phyloP scores from a whole-genome alignment of 371 early-diverging fungal species.

The Paraphysoderma sedebokerense region DNA sequence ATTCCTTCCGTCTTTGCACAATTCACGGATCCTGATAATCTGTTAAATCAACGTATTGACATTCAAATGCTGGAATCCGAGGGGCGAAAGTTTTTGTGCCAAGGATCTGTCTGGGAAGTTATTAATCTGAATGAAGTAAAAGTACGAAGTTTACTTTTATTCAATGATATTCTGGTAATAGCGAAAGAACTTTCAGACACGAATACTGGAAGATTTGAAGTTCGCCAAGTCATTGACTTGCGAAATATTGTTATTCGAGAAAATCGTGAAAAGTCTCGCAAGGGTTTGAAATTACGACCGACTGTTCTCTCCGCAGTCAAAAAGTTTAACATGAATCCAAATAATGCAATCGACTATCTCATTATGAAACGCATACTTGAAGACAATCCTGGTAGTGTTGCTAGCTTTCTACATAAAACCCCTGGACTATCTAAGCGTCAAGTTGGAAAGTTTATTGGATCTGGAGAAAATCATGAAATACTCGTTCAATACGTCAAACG shows the following conservation, averaged over 20 bases:
- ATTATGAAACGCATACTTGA: constrained; percentile 48
- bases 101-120: constrained; percentile 59
- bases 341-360: constrained; percentile 44
- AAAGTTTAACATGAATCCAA: constrained; percentile 51
- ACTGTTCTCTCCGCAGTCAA: constrained; percentile 36
- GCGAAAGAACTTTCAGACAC: constrained; percentile 26
- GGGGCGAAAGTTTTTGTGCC: constrained; percentile 41
- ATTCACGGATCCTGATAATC: too few species aligned
- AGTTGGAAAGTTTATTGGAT: constrained; percentile 48
- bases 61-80: not conserved
- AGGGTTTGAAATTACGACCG: constrained; percentile 18
- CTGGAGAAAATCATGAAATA: constrained; percentile 31
- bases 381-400: constrained; percentile 50
- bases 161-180: constrained; percentile 58
- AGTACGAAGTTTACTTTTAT: constrained; percentile 60
- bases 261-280: constrained; percentile 9
- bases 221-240: constrained; percentile 6
- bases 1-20: too few species aligned
- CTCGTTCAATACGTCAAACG: constrained; percentile 56
- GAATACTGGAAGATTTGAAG: not conserved
- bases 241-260: constrained; percentile 17
- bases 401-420: constrained; percentile 62
- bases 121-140: constrained; percentile 46
- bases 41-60: not conserved
- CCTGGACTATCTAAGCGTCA: constrained; percentile 56